Base-by-base conservation (phyloP, 2,329 filamentous ascomycete species). In the Pseudocercospora musae region DNA sequence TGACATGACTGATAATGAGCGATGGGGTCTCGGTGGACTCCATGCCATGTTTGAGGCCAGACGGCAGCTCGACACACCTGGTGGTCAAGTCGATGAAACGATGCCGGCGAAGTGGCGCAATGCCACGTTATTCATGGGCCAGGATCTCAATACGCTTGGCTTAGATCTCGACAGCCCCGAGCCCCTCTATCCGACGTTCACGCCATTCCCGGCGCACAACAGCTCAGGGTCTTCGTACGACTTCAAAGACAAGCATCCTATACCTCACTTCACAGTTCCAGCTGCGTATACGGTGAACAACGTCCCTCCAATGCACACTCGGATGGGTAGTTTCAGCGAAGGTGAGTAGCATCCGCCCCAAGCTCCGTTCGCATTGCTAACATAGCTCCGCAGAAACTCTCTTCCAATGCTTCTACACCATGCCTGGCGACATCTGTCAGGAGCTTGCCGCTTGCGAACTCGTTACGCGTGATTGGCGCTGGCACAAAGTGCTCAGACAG, bases 331-430 rank as follows among this genome's bases (percentile, higher is more conserved):
- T 11, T 72, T 77, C 62, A 73, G 72, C 33, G 75, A 77, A 57
- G 72, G 72, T 74, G 67, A 59, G 68, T 50, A 56, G 13, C 21
- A 10, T 42, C 23, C 9, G 33, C 10, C 27, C 25, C 11, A 6
- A 46, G 18, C 33, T 49, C 21, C 4, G 18, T 23, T 11, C 6
- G 25, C 11, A 42, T 18, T 37, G 53, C 66, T 68, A 57, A 70
- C 37, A 44, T 11, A n/a, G n/a, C 37, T 40, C 80, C 46, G 81
- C 86, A 66, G 87, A 89, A 72, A 89, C 87, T 0, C 78, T 89
- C 4, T 87, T 89, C 72, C 87, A 85, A 71, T 87, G 89, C 63
- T 89, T 89, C 79, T 89, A 89, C 76, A 86, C 85, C 65, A 84
- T 85, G 77, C 86, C 87, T 13, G 79, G 85, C 62, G 86, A 89